A percentile compares a stretch with the other conserved stretches of the same genome.
Conservation (phyloP, 1,284 basidiomycete genomes). For the Flammula alnicola region DNA sequence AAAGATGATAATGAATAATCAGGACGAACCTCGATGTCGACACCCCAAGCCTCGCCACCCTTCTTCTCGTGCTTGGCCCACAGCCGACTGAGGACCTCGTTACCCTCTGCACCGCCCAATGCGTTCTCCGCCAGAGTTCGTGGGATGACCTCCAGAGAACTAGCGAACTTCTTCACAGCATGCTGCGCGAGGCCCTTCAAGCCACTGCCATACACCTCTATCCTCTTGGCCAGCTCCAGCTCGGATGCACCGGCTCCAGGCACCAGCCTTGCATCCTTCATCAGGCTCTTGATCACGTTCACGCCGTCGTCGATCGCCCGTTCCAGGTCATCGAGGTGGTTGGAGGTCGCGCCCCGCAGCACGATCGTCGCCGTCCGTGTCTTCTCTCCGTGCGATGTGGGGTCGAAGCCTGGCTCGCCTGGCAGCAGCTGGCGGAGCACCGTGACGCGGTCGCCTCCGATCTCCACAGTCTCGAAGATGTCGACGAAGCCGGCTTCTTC, state of each 20-base stretch:
- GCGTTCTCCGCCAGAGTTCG: slow-evolving; percentile 96
- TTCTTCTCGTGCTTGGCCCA: slow-evolving; percentile 88
- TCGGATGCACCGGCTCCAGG: slow-evolving; percentile 96
- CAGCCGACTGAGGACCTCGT: slow-evolving; percentile 87
- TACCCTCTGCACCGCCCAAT: slow-evolving; percentile 86
- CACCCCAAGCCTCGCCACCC: slow-evolving; percentile 79
- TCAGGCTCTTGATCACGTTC: slow-evolving; percentile 92
- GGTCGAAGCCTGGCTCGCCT: slow-evolving; percentile 63
- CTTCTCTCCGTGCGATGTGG: slow-evolving; percentile 59
- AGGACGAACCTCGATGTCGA: slow-evolving; percentile 89
- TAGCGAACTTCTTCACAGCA: slow-evolving; percentile 90
- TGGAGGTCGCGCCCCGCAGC: slow-evolving; percentile 95
- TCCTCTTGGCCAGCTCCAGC: slow-evolving; percentile 85
- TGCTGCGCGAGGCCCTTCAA: slow-evolving; percentile 94
- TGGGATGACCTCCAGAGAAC: slow-evolving; percentile 92
- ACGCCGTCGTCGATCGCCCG: slow-evolving; percentile 97
- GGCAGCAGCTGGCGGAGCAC: slow-evolving; percentile 87
- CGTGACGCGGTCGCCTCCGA: slow-evolving; percentile 97
- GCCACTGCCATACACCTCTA: slow-evolving; percentile 88
- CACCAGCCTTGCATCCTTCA: slow-evolving; percentile 91
- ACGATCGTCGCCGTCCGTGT: slow-evolving; percentile 92
- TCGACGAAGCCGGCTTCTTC: slow-evolving; percentile 97
- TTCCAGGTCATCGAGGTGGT: slow-evolving; percentile 94
- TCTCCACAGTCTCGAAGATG: slow-evolving; percentile 93
- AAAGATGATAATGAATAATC: slow-evolving; percentile 15